A percentile compares a stretch with the other conserved stretches of the same genome.
phyloP scores from a whole-genome alignment of 2,329 filamentous ascomycete species.

The Calonectria henricotiae region DNA sequence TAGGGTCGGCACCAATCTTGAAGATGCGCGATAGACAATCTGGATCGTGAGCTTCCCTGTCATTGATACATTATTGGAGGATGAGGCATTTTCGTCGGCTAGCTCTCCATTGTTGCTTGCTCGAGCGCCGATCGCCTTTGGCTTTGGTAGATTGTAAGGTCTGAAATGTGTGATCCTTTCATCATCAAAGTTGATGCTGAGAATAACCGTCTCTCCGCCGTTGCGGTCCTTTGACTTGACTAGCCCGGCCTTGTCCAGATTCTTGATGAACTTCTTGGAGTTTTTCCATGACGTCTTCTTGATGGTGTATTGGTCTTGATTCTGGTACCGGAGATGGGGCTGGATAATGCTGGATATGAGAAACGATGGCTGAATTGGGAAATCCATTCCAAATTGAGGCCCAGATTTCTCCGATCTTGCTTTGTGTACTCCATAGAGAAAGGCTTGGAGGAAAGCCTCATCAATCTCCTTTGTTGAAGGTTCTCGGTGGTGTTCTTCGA shows the following conservation, averaged over 20 bases:
- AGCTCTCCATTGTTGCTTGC: background rate
- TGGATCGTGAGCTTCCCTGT: constrained; percentile 41
- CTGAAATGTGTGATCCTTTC: constrained; percentile 39
- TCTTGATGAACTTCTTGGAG: constrained; percentile 48
- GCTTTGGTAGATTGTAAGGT: constrained; percentile 43
- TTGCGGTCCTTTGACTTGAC: constrained; percentile 46
- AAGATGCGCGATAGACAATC: constrained; percentile 41
- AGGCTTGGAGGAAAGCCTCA: constrained; percentile 44
- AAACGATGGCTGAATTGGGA: constrained; percentile 47
- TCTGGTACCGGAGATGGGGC: constrained; percentile 45
- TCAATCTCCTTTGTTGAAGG: constrained; percentile 47
- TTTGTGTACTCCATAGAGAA: constrained; percentile 45
- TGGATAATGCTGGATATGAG: constrained; percentile 49
- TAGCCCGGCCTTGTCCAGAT: constrained; percentile 40
- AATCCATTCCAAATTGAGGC: constrained; percentile 43
- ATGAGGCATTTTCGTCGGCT: constrained; percentile 1
- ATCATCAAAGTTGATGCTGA: constrained; percentile 46
- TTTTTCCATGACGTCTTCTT: constrained; percentile 51
- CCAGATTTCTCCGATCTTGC: constrained; percentile 38
- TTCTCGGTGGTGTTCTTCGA: constrained; percentile 28
- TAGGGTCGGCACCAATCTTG: constrained; percentile 45
- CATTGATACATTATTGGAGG: constrained; percentile 31
- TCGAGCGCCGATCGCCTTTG: constrained; percentile 18
- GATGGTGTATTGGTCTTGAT: constrained; percentile 43
- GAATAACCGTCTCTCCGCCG: constrained; percentile 48